Conservation (phyloP, 1,284 basidiomycete genomes). For the Coriolopsis trogii region DNA sequence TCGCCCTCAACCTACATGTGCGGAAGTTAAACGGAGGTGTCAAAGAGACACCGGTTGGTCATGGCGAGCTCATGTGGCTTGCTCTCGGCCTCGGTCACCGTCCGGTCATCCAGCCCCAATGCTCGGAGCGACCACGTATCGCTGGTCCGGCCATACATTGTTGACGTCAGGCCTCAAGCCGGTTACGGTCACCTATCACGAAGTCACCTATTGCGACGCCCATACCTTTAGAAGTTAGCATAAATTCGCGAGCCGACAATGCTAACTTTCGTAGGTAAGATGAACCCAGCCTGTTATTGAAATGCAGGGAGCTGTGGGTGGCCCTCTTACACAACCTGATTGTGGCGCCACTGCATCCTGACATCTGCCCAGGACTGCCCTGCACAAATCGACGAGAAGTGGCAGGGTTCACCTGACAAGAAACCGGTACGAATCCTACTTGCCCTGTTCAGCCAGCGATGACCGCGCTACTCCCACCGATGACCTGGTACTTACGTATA, state of each 20-base stretch:
- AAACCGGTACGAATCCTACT: conserved; percentile 14
- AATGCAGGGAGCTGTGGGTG: too few species aligned
- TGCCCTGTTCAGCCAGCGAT: conserved; percentile 3
- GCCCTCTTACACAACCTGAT: conserved; percentile 14
- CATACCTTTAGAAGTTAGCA: conserved; percentile 10
- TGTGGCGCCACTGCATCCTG: conserved; percentile 17
- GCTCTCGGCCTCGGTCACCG: conserved; percentile 2
- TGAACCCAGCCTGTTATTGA: conserved; percentile 3
- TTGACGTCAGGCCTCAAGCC: conserved; percentile 19
- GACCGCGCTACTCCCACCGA: conserved; percentile 21
- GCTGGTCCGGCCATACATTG: conserved; percentile 14
- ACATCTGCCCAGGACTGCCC: background rate
- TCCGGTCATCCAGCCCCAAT: conserved; percentile 17
- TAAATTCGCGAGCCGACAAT: background rate
- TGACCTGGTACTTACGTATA: conserved; percentile 22
- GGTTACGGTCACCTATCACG: background rate
- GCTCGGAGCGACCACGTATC: conserved; percentile 1
- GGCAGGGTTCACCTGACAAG: conserved; percentile 2
- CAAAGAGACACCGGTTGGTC: conserved; percentile 13
- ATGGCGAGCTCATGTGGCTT: conserved; percentile 13
- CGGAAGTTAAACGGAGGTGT: conserved; percentile 6
- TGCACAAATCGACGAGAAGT: conserved; percentile 6
- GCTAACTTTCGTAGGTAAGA: background rate
- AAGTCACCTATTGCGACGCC: conserved; percentile 3
- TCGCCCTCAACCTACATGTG: conserved; percentile 1